Percentiles rank a stretch among this genome's conserved stretches.
These are phyloP conservation scores for Fusarium veterinarium DNA, from an alignment of 2,329 filamentous ascomycete genomes.

Conservation along the genomic window DNA sequence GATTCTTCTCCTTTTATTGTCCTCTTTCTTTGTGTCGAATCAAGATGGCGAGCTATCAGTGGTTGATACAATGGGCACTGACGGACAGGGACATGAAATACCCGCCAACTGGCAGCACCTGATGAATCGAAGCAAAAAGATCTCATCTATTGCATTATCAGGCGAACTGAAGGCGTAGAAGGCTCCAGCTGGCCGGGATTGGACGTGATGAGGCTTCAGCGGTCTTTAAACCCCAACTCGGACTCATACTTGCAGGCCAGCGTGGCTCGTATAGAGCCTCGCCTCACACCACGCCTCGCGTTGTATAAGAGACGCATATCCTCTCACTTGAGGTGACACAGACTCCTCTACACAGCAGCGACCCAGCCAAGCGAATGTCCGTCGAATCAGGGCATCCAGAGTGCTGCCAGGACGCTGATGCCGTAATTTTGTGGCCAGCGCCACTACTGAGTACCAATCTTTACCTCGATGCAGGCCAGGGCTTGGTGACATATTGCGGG, in stretches of 20 bases:
- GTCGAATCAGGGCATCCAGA: slow-evolving; percentile 29
- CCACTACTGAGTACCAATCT: slow-evolving; percentile 9
- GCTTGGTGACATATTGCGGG: slow-evolving; percentile 1
- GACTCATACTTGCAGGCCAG: not conserved
- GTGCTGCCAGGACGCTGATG: slow-evolving; percentile 5
- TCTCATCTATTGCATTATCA: not conserved
- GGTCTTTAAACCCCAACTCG: not conserved
- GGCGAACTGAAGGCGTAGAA: not conserved
- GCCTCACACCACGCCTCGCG: not conserved
- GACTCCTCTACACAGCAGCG: slow-evolving; percentile 14
- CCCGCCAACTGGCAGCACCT: slow-evolving; percentile 24
- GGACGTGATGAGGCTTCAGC: slow-evolving; percentile 4
- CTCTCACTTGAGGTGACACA: slow-evolving; percentile 36
- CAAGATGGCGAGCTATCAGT: not conserved
- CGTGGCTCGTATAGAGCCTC: slow-evolving; percentile 13
- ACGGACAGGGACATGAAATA: slow-evolving; percentile 27
- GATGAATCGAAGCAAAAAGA: not conserved
- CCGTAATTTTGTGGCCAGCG: slow-evolving; percentile 17
- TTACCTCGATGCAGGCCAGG: not conserved
- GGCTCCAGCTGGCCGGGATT: slow-evolving; percentile 1
- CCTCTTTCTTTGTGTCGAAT: not conserved
- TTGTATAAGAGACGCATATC: slow-evolving; percentile 24
- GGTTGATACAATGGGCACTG: slow-evolving; percentile 11
- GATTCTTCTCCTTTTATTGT: not conserved
- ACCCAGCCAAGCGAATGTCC: slow-evolving; percentile 22